Conservation (phyloP, 2,329 filamentous ascomycete species). For the Aureobasidium sp. region DNA sequence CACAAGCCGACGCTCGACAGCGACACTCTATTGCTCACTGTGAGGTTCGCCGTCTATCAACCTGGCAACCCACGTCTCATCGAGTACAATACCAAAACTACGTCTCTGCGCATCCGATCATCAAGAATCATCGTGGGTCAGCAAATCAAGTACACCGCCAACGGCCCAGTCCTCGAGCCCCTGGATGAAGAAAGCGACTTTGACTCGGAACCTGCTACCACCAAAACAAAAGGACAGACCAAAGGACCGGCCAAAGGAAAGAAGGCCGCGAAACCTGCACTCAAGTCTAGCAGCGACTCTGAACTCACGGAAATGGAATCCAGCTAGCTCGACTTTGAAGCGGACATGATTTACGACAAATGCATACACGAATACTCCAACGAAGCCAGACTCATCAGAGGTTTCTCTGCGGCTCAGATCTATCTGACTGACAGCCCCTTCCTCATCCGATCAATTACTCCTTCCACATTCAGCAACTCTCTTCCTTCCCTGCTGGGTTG, state of each 20-base stretch:
- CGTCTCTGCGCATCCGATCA: conserved; percentile 6
- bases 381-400: background rate
- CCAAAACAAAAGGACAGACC: background rate
- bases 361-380: background rate
- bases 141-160: conserved; percentile 10
- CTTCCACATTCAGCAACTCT: background rate
- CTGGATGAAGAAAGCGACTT: background rate
- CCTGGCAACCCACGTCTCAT: conserved; percentile 1
- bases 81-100: background rate
- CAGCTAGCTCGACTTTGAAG: background rate
- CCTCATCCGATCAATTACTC: background rate
- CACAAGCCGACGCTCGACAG: background rate
- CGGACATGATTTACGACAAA: background rate
- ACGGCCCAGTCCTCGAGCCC: background rate
- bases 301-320: conserved; percentile 12
- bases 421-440: background rate
- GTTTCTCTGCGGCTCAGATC: background rate
- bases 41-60: conserved; percentile 3
- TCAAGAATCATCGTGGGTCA: background rate
- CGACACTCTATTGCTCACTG: background rate
- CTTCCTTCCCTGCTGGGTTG: background rate
- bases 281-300: background rate
- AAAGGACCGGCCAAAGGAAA: background rate
- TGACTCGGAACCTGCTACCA: background rate
- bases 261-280: background rate